phyloP scores from a whole-genome alignment of 345 rosid genomes.

The Citrus australasica region DNA sequence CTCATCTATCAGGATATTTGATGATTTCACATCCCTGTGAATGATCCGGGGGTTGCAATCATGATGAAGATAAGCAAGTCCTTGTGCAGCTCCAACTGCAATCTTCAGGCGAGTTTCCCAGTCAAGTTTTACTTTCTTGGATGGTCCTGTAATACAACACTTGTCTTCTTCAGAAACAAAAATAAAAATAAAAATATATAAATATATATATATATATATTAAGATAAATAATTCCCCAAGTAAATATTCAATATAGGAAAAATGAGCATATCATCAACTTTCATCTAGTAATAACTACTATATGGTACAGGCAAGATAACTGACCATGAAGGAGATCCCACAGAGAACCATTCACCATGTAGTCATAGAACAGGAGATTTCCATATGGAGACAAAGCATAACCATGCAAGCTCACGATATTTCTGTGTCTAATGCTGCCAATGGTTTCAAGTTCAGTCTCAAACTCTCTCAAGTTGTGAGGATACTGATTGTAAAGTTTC shows the following conservation, averaged over 20 bases:
- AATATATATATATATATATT: too few species aligned
- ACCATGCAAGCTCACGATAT: slow-evolving; percentile 86
- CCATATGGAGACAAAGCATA: slow-evolving; percentile 75
- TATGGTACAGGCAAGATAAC: background rate
- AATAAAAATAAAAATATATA: background rate
- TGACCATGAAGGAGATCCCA: slow-evolving; percentile 97
- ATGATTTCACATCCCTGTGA: slow-evolving; percentile 91
- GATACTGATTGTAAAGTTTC: slow-evolving; percentile 69
- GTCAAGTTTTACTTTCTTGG: slow-evolving; percentile 83
- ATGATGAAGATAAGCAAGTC: slow-evolving; percentile 95
- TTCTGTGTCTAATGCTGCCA: slow-evolving; percentile 90
- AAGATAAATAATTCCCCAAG: too few species aligned
- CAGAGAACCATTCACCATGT: slow-evolving; percentile 91
- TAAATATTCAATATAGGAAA: background rate
- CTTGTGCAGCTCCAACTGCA: slow-evolving; percentile 95
- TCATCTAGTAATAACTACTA: background rate
- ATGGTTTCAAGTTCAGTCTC: slow-evolving; percentile 93
- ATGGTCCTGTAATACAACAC: slow-evolving; percentile 40
- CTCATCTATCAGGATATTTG: slow-evolving; percentile 84
- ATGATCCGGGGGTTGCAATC: slow-evolving; percentile 88
- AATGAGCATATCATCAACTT: background rate
- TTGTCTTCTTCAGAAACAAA: background rate
- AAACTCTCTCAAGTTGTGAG: slow-evolving; percentile 63
- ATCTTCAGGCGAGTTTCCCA: slow-evolving; percentile 89
- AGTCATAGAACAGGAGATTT: slow-evolving; percentile 93